phyloP scores from a whole-genome alignment of 2,329 filamentous ascomycete genomes.

The Trichoderma cornu-damae region DNA sequence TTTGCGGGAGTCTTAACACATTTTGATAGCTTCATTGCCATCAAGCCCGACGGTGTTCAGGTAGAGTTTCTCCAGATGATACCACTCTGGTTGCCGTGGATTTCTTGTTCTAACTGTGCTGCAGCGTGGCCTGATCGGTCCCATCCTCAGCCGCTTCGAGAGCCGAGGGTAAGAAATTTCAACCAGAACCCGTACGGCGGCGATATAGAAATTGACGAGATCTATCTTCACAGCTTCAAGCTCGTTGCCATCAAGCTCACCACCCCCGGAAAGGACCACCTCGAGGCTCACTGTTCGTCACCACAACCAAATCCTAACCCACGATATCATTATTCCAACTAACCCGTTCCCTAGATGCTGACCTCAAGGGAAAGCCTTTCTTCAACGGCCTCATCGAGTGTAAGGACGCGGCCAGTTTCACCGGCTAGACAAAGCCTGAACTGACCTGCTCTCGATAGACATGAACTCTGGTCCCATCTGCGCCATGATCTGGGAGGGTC shows the following conservation, averaged over 20 bases:
- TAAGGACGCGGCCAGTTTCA: slow-evolving; percentile 44
- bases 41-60: slow-evolving; percentile 99
- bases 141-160: slow-evolving; percentile 98
- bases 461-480: slow-evolving; percentile 95
- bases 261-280: slow-evolving; percentile 84
- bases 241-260: slow-evolving; percentile 95
- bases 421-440: background rate
- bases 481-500: slow-evolving; percentile 99
- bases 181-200: background rate
- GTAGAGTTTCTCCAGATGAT: slow-evolving; percentile 46
- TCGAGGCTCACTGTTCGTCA: slow-evolving; percentile 84
- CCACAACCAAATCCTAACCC: background rate
- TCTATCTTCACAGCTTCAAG: slow-evolving; percentile 69
- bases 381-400: slow-evolving; percentile 90
- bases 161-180: slow-evolving; percentile 67
- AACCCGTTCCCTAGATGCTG: slow-evolving; percentile 60
- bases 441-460: slow-evolving; percentile 51
- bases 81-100: background rate
- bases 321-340: background rate
- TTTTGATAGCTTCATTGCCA: slow-evolving; percentile 88
- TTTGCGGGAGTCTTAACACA: slow-evolving; percentile 24
- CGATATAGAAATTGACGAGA: background rate
- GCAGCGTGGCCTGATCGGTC: slow-evolving; percentile 93
- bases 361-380: slow-evolving; percentile 92
- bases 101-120: slow-evolving; percentile 22